Evolutionary conservation across 23 red algal genomes (phyloP).

Genomic region (Porphyridium purpureum): DNA sequence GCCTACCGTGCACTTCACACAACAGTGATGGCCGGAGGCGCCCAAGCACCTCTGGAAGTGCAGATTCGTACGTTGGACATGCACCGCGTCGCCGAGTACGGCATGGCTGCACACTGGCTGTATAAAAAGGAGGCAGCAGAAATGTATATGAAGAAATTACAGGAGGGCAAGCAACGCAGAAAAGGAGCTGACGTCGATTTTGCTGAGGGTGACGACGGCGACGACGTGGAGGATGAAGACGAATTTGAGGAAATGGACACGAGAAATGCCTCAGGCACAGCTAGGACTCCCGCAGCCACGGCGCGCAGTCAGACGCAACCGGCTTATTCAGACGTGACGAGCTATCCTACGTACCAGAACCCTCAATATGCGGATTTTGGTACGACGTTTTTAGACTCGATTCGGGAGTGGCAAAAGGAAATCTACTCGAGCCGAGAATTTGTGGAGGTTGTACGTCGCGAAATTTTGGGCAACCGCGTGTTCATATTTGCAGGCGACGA

Average conservation of each 20-base stretch:
- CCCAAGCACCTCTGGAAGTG: conserved; percentile 24
- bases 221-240: no score
- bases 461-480: conserved; percentile 20
- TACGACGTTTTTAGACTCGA: conserved; percentile 1
- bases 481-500: conserved; percentile 17
- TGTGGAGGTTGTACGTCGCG: conserved; percentile 14
- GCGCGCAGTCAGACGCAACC: no score
- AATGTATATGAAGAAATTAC: conserved; percentile 1
- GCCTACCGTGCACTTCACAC: conserved; percentile 33
- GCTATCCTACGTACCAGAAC: no score
- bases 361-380: not conserved
- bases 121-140: conserved; percentile 17
- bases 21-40: conserved; percentile 6
- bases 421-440: conserved; percentile 6
- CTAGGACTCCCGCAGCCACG: no score
- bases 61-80: conserved; percentile 29
- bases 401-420: conserved; percentile 11
- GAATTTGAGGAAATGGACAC: no score
- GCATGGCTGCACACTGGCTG: conserved; percentile 12
- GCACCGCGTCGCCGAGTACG: conserved; percentile 25
- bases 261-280: no score
- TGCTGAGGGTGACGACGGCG: no score
- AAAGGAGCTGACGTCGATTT: no score
- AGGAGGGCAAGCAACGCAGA: no score
- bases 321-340: no score